Conservation (phyloP, 345 rosid species). For the Acer yangbiense region DNA sequence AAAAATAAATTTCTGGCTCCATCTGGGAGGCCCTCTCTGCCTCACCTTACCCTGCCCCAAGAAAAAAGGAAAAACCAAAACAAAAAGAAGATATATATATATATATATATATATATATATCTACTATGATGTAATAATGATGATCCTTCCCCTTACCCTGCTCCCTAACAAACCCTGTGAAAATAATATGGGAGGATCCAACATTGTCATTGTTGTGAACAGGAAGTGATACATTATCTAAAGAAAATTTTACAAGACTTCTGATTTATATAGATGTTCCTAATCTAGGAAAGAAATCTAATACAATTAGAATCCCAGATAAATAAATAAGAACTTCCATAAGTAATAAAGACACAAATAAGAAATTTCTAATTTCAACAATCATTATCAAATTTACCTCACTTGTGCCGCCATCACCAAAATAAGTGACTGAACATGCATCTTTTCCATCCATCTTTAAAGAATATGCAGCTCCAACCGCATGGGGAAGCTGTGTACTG, state of each 20-base stretch:
- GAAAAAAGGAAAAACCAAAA: background rate
- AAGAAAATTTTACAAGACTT: background rate
- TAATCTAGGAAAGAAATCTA: background rate
- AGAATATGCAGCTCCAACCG: conserved; percentile 91
- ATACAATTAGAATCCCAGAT: background rate
- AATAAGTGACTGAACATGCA: conserved; percentile 72
- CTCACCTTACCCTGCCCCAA: background rate
- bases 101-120: background rate
- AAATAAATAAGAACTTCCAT: background rate
- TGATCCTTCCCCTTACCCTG: background rate
- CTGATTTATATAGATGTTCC: background rate
- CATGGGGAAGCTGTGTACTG: conserved; percentile 84
- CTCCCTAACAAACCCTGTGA: background rate
- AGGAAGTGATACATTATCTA: background rate
- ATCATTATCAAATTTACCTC: conserved; percentile 46
- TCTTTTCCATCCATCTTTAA: conserved; percentile 74
- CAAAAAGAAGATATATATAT: background rate
- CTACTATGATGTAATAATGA: background rate
- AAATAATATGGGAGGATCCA: background rate
- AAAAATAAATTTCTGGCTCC: too few species aligned
- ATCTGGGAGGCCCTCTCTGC: background rate
- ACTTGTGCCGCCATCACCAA: conserved; percentile 85
- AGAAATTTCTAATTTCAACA: background rate
- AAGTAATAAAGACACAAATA: background rate
- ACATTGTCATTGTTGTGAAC: background rate